Percentiles rank a stretch among this genome's conserved stretches.
phyloP scores from a whole-genome alignment of 208 protist species.

The Angomonas deanei region DNA sequence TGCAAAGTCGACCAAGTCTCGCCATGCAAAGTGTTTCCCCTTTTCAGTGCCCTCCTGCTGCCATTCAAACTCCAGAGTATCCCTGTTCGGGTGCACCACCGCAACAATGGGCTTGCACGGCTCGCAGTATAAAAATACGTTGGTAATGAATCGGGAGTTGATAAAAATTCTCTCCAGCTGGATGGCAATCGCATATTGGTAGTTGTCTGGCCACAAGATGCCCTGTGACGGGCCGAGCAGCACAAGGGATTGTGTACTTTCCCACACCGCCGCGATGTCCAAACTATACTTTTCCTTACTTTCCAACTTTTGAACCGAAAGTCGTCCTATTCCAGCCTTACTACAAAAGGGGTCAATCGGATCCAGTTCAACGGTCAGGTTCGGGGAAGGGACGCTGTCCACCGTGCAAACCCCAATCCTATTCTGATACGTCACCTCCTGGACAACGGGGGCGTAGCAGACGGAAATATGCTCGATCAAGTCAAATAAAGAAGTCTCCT shows the following conservation, averaged over 20 bases:
- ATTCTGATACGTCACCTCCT: slow-evolving; percentile 77
- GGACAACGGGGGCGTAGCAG: slow-evolving; percentile 70
- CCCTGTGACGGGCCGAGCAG: slow-evolving; percentile 59
- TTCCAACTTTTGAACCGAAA: slow-evolving; percentile 20
- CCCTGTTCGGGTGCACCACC: slow-evolving; percentile 76
- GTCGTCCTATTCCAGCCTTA: slow-evolving; percentile 52
- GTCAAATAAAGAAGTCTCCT: slow-evolving; percentile 66
- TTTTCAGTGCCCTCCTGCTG: slow-evolving; percentile 17
- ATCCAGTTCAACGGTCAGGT: slow-evolving; percentile 42
- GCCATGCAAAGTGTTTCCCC: slow-evolving; percentile 45
- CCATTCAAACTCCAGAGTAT: slow-evolving; percentile 86
- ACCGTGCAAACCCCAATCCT: slow-evolving; percentile 64
- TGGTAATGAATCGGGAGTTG: slow-evolving; percentile 77
- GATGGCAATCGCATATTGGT: slow-evolving; percentile 60
- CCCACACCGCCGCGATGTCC: slow-evolving; percentile 66
- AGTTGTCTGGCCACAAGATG: slow-evolving; percentile 75
- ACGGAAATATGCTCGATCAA: slow-evolving; percentile 77
- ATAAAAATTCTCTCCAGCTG: slow-evolving; percentile 68
- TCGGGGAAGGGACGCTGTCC: slow-evolving; percentile 65
- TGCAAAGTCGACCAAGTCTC: slow-evolving; percentile 54
- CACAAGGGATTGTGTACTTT: slow-evolving; percentile 45
- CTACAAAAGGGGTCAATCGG: slow-evolving; percentile 47
- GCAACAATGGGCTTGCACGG: slow-evolving; percentile 68
- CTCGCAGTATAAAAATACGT: slow-evolving; percentile 82
- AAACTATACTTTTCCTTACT: slow-evolving; percentile 24